These are phyloP conservation scores for Hamigera avellanea DNA, from an alignment of 495 filamentous ascomycete species.

Conservation along the genomic window DNA sequence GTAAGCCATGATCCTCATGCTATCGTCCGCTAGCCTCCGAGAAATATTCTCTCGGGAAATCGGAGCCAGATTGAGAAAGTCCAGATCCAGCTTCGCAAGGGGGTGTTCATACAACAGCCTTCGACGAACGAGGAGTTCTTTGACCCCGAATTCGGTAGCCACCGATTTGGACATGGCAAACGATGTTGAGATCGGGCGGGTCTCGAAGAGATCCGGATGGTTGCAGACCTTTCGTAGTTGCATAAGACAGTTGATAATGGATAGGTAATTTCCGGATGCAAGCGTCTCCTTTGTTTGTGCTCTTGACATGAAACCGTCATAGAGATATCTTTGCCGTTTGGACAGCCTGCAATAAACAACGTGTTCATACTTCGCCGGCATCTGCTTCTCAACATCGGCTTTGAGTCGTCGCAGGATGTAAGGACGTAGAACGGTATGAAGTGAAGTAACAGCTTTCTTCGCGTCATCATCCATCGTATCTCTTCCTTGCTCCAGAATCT, in stretches of 20 bases:
- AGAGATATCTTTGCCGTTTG: constrained; percentile 87
- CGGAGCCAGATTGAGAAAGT: constrained; percentile 73
- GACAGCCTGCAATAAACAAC: constrained; percentile 91
- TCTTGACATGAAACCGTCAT: constrained; percentile 94
- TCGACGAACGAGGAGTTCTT: constrained; percentile 59
- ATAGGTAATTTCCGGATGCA: constrained; percentile 91
- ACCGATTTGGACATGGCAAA: constrained; percentile 85
- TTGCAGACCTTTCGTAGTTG: constrained; percentile 97
- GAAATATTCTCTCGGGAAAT: constrained; percentile 59
- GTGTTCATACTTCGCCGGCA: constrained; percentile 96
- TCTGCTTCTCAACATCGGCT: constrained; percentile 97
- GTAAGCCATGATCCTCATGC: constrained; percentile 52
- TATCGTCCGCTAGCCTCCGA: constrained; percentile 45
- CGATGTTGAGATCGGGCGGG: constrained; percentile 94
- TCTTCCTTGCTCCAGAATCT: constrained; percentile 88
- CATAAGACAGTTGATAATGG: constrained; percentile 97
- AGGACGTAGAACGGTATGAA: constrained; percentile 86
- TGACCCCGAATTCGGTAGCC: constrained; percentile 64
- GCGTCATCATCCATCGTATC: constrained; percentile 91
- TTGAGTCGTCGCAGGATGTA: constrained; percentile 89
- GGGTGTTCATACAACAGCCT: constrained; percentile 54
- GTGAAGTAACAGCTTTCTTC: constrained; percentile 73
- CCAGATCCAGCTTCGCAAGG: constrained; percentile 54
- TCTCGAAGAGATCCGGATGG: constrained; percentile 95
- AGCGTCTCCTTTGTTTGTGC: constrained; percentile 80